These are phyloP conservation scores for Vaccinium corymbosum DNA, from an alignment of 148 eudicot genomes.

Conservation along the genomic window DNA sequence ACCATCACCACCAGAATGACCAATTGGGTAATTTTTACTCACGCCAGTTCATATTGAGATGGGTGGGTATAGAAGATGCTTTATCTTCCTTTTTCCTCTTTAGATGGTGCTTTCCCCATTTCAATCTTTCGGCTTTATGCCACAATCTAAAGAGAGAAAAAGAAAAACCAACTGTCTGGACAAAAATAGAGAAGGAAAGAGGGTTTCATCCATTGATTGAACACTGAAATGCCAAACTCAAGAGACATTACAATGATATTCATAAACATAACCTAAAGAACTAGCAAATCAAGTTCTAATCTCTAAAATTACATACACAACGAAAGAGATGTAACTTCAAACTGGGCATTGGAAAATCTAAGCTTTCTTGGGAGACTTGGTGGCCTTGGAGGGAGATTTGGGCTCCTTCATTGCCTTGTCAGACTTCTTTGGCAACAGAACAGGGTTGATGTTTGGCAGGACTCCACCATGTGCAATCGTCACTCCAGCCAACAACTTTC, in stretches of 20 bases:
- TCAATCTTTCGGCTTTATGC: not conserved
- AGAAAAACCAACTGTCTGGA: not conserved
- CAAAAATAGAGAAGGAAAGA: not conserved
- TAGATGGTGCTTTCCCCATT: too few species aligned
- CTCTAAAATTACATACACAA: constrained; percentile 1
- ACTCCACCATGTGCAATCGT: constrained; percentile 81
- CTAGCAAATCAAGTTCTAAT: not conserved
- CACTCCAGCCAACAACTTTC: constrained; percentile 51
- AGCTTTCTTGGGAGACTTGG: constrained; percentile 58
- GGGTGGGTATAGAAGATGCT: too few species aligned
- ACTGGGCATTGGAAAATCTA: not conserved
- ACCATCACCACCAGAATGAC: not conserved
- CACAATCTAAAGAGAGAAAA: not conserved
- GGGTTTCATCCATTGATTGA: not conserved
- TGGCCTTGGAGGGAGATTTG: constrained; percentile 45
- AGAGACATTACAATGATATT: not conserved
- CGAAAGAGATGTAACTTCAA: not conserved
- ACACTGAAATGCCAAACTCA: not conserved
- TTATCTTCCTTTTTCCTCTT: too few species aligned
- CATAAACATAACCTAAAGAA: not conserved
- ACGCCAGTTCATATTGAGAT: too few species aligned
- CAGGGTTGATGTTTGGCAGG: constrained; percentile 60
- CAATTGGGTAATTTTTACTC: too few species aligned
- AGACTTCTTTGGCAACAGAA: constrained; percentile 56
- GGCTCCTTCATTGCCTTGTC: constrained; percentile 43